These are phyloP conservation scores for Aphanocladium album DNA, from an alignment of 2,329 filamentous ascomycete genomes.

Conservation along the genomic window DNA sequence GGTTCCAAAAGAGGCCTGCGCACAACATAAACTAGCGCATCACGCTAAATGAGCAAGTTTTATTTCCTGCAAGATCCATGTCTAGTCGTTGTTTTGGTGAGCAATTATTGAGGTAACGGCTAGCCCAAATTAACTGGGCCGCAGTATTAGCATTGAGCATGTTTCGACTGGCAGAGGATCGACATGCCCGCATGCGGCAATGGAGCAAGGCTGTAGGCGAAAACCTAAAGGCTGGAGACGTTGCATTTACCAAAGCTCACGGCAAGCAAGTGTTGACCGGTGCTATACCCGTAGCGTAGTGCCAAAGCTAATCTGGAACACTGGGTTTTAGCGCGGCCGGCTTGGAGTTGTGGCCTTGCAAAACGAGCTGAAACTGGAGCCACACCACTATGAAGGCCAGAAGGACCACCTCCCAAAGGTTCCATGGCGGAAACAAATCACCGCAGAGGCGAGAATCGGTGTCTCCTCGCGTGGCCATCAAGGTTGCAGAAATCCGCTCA, in stretches of 20 bases:
- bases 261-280: not conserved
- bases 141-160: slow-evolving; percentile 2
- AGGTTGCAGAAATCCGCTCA: slow-evolving; percentile 7
- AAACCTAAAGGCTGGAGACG: not conserved
- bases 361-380: no score
- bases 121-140: not conserved
- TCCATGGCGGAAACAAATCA: no score
- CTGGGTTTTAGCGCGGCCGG: no score
- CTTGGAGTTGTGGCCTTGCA: no score
- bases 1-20: not conserved
- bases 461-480: not conserved
- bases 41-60: slow-evolving; percentile 10
- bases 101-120: not conserved
- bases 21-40: not conserved
- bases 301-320: no score
- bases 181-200: not conserved
- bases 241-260: not conserved
- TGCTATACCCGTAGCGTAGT: not conserved
- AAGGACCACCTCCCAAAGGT: no score
- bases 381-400: no score
- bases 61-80: not conserved
- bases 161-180: slow-evolving; percentile 7
- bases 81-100: not conserved
- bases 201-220: not conserved
- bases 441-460: not conserved